Conservation (phyloP, 345 rosid genomes). For the Ricinus communis region DNA sequence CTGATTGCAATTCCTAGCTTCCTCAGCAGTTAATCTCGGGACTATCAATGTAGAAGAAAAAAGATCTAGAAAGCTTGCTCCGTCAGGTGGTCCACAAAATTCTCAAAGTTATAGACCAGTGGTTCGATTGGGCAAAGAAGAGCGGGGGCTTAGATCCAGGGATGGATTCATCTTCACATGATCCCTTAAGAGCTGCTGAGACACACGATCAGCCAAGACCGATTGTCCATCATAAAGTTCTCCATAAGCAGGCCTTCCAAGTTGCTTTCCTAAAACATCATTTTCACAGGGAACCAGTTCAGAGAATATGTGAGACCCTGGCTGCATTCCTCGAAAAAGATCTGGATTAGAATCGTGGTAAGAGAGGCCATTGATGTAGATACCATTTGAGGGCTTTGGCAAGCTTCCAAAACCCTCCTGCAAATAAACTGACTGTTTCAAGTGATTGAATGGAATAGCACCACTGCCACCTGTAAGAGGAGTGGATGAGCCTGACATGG, state of each 20-base stretch:
- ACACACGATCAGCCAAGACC: conserved; percentile 60
- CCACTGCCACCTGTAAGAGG: conserved; percentile 33
- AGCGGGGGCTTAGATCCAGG: conserved; percentile 51
- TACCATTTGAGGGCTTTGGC: conserved; percentile 42
- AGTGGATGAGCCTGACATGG: conserved; percentile 31
- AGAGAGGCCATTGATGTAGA: conserved; percentile 31
- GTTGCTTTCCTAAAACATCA: conserved; percentile 43
- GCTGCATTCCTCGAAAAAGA: conserved; percentile 45
- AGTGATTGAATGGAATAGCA: conserved; percentile 55
- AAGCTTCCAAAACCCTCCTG: conserved; percentile 52
- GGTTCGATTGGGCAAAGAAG: conserved; percentile 39
- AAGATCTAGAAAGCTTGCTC: conserved; percentile 16
- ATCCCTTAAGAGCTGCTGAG: conserved; percentile 62
- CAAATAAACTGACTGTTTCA: conserved; percentile 46
- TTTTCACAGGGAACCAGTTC: conserved; percentile 46
- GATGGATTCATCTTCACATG: conserved; percentile 49
- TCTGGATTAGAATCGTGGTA: conserved; percentile 56
- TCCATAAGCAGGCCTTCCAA: conserved; percentile 28
- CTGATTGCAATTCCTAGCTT: conserved; percentile 25
- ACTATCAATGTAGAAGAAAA: conserved; percentile 20
- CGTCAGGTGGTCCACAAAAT: background rate
- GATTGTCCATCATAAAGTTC: conserved; percentile 49
- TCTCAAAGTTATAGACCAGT: conserved; percentile 30
- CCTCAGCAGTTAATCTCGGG: conserved; percentile 21
- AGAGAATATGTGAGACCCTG: conserved; percentile 52